A percentile compares a stretch with the other conserved stretches of the same genome.
Conservation (phyloP, 164 flowering plant species). For the Dillenia suffruticosa region DNA sequence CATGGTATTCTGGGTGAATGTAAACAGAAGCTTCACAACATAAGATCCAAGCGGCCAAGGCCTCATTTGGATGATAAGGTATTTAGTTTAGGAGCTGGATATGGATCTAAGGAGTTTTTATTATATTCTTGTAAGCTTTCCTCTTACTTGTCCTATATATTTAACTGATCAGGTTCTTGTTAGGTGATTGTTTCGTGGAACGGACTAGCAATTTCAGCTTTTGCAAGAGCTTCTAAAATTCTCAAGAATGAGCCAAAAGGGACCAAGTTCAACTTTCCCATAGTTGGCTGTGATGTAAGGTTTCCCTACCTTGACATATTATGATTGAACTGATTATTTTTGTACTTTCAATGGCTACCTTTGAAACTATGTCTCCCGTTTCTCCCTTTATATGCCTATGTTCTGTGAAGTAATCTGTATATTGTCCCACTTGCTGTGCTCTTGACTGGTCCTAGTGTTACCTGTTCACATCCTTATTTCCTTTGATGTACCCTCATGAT, state of each 20-base stretch:
- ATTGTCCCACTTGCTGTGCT: too few species aligned
- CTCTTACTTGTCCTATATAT: conserved; percentile 4
- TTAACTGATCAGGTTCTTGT: conserved; percentile 15
- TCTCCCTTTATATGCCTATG: too few species aligned
- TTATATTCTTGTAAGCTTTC: not conserved
- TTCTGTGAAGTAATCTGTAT: too few species aligned
- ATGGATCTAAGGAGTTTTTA: not conserved
- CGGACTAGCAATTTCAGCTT: conserved; percentile 85
- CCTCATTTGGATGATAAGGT: conserved; percentile 99
- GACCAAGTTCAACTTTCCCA: conserved; percentile 62
- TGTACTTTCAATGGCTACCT: too few species aligned
- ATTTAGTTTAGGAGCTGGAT: conserved; percentile 1
- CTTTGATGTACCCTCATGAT: too few species aligned
- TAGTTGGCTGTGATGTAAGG: conserved; percentile 65
- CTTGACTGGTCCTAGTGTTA: too few species aligned
- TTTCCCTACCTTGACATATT: too few species aligned
- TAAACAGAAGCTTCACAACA: conserved; percentile 56
- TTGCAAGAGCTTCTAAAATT: conserved; percentile 88
- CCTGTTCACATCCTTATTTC: too few species aligned
- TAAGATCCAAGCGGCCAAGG: conserved; percentile 60
- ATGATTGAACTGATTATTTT: too few species aligned
- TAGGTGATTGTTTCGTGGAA: conserved; percentile 98
- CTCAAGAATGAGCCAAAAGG: conserved; percentile 54
- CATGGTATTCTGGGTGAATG: conserved; percentile 57
- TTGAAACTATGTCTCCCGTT: too few species aligned